A percentile compares a stretch with the other conserved stretches of the same genome.
Evolutionary conservation across 768 basidiomycete genomes (phyloP).

Genomic region (Rhodotorula babjevae): DNA sequence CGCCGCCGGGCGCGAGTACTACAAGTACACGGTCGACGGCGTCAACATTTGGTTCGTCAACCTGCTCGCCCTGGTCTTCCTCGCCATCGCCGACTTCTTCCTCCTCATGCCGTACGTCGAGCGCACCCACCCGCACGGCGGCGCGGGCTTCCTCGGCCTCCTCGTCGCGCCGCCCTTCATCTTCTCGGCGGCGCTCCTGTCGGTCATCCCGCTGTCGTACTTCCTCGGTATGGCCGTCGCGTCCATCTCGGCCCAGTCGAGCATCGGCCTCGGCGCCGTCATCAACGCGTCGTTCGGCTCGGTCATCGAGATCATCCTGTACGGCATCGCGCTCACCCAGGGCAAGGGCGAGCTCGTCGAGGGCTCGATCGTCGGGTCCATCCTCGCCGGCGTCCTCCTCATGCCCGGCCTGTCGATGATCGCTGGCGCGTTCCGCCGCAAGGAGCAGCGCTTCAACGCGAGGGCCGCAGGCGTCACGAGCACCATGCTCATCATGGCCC

Average conservation of each 20-base stretch:
- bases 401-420: conserved; percentile 98
- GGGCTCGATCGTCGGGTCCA: conserved; percentile 89
- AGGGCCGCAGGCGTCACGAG: conserved; percentile 97
- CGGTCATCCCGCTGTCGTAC: conserved; percentile 94
- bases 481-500: conserved; percentile 99
- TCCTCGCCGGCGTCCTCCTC: conserved; percentile 88
- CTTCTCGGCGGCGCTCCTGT: conserved; percentile 75
- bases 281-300: conserved; percentile 99
- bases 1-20: conserved; percentile 83
- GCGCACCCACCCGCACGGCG: conserved; percentile 43
- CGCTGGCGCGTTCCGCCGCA: conserved; percentile 76
- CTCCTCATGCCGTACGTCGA: conserved; percentile 71
- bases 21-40: conserved; percentile 97
- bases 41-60: conserved; percentile 98
- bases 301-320: conserved; percentile 94
- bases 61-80: conserved; percentile 85
- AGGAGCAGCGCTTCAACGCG: conserved; percentile 99
- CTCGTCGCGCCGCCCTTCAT: conserved; percentile 71
- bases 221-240: conserved; percentile 99
- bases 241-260: conserved; percentile 95
- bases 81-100: conserved; percentile 82
- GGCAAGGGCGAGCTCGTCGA: conserved; percentile 91
- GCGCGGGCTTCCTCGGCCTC: conserved; percentile 55
- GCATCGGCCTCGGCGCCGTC: conserved; percentile 98
- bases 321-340: conserved; percentile 80